phyloP scores from a whole-genome alignment of 345 rosid genomes.

The Eucalyptus sideroxylon region DNA sequence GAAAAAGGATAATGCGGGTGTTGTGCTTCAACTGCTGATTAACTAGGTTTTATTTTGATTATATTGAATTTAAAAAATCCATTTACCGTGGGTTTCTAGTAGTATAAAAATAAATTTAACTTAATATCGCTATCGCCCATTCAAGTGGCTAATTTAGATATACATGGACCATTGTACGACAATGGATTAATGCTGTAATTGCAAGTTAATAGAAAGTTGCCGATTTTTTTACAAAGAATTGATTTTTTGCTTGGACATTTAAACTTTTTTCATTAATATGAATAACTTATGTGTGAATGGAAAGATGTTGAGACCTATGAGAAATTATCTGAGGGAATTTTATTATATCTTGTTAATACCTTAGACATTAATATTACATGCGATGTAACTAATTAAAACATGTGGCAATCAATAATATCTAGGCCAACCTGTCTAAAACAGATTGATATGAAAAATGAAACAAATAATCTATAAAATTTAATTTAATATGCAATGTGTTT shows the following conservation, averaged over 20 bases:
- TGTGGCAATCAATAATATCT: background rate
- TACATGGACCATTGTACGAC: fast-evolving
- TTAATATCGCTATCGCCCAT: background rate
- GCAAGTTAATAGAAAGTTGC: too few relatives aligned
- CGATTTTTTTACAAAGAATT: background rate
- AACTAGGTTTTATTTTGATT: background rate
- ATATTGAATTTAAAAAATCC: background rate
- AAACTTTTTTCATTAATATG: background rate
- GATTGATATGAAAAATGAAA: too few relatives aligned
- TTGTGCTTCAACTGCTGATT: background rate
- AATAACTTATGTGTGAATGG: background rate
- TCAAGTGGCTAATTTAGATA: background rate
- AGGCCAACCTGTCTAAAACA: fast-evolving
- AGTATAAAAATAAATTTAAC: background rate
- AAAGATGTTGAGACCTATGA: background rate
- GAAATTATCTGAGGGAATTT: background rate
- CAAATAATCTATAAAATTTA: too few relatives aligned
- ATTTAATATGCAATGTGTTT: too few relatives aligned
- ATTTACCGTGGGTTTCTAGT: background rate
- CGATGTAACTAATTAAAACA: background rate
- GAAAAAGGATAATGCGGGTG: background rate
- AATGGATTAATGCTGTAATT: fast-evolving
- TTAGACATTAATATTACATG: background rate
- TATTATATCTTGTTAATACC: background rate
- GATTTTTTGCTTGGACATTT: background rate